Percentiles rank a stretch among this genome's conserved stretches.
These are phyloP conservation scores for Spongospora subterranea DNA, from an alignment of 208 protist genomes.

Conservation along the genomic window DNA sequence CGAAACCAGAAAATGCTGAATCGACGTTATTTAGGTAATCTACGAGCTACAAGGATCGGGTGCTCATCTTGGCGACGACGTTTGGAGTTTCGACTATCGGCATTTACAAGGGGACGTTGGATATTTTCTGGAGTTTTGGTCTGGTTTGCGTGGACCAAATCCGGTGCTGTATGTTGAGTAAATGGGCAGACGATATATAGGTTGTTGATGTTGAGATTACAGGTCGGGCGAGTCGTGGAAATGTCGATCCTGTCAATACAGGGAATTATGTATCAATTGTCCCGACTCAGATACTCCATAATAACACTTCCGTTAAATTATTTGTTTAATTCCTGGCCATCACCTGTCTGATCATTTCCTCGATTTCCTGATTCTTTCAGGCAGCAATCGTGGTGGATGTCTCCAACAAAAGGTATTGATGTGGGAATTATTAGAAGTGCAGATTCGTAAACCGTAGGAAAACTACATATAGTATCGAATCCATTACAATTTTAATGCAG, in stretches of 20 bases:
- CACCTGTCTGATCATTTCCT: too few relatives aligned
- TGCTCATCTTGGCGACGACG: neutral
- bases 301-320: too few relatives aligned
- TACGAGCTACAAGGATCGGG: neutral
- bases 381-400: too few relatives aligned
- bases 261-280: constrained; percentile 12
- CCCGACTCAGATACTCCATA: too few relatives aligned
- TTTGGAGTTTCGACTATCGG: neutral
- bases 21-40: constrained; percentile 19
- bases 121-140: constrained; percentile 54
- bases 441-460: too few relatives aligned
- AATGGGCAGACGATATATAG: neutral
- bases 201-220: neutral
- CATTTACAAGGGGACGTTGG: constrained; percentile 2
- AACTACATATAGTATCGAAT: too few relatives aligned
- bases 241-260: constrained; percentile 18
- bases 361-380: too few relatives aligned
- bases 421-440: too few relatives aligned
- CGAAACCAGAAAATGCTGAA: too few relatives aligned
- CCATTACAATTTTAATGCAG: too few relatives aligned
- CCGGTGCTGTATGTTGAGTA: neutral
- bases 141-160: neutral
- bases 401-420: too few relatives aligned
- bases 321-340: too few relatives aligned
- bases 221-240: constrained; percentile 45